phyloP scores from a whole-genome alignment of 179 eudicot species.

The Nepenthes alata region DNA sequence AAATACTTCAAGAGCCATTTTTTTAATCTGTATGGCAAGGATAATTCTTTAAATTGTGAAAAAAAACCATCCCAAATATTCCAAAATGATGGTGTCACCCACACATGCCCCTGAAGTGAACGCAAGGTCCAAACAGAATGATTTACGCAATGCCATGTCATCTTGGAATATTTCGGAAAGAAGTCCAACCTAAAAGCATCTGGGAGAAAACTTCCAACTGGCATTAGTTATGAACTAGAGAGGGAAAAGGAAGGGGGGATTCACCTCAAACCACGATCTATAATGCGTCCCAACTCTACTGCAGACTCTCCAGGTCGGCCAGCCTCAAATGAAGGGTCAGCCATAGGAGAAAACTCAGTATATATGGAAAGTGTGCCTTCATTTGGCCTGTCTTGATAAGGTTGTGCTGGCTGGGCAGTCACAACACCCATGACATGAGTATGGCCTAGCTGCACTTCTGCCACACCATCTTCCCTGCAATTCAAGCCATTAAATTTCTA shows the following conservation, averaged over 20 bases:
- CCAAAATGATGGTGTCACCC: too few species aligned
- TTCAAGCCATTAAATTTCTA: conserved; percentile 2
- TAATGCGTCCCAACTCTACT: conserved; percentile 74
- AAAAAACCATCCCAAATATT: too few species aligned
- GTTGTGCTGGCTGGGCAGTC: conserved; percentile 68
- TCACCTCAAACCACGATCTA: conserved; percentile 83
- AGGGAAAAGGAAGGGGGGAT: not conserved
- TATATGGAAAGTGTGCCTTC: conserved; percentile 73
- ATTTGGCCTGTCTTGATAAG: conserved; percentile 74
- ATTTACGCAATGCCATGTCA: too few species aligned
- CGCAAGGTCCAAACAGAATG: too few species aligned
- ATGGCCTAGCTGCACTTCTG: conserved; percentile 86
- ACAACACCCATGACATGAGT: conserved; percentile 82
- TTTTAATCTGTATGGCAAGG: too few species aligned
- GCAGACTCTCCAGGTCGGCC: conserved; percentile 79
- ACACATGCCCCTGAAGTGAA: too few species aligned
- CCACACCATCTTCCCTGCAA: conserved; percentile 81
- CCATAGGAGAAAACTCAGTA: conserved; percentile 93
- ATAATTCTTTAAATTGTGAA: too few species aligned
- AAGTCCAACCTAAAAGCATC: too few species aligned
- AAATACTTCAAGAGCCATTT: too few species aligned
- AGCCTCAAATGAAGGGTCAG: conserved; percentile 78
- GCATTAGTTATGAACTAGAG: too few species aligned
- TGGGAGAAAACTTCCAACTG: too few species aligned
- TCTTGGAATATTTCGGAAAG: too few species aligned